Conservation (phyloP, 2,329 filamentous ascomycete species). For the Hypoxylon sp. region DNA sequence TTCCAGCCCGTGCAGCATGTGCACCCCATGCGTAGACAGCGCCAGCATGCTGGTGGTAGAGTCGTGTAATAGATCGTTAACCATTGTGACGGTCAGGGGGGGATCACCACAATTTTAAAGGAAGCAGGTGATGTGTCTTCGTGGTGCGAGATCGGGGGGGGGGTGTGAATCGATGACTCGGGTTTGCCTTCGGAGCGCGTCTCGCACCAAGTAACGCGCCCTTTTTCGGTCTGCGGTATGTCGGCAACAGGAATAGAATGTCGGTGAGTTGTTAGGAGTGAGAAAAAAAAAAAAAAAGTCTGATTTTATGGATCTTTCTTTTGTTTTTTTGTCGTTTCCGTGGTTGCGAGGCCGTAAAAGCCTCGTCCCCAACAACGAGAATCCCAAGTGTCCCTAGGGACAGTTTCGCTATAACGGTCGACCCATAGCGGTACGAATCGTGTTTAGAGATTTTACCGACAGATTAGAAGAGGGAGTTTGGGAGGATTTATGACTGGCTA, state of each 20-base stretch:
- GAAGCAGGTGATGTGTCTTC: conserved; percentile 3
- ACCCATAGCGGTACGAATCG: conserved; percentile 37
- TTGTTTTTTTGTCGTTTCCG: conserved; percentile 16
- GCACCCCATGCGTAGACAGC: conserved; percentile 55
- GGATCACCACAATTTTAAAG: conserved; percentile 9
- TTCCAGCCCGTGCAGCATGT: conserved; percentile 54
- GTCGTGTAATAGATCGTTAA: conserved; percentile 49
- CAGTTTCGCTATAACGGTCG: conserved; percentile 51
- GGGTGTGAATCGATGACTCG: conserved; percentile 2
- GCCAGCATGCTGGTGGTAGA: conserved; percentile 53
- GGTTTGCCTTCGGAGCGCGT: conserved; percentile 8
- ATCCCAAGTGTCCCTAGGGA: conserved; percentile 52
- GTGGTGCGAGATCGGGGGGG: conserved; percentile 8
- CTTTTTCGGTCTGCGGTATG: conserved; percentile 16
- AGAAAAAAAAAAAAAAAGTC: no score
- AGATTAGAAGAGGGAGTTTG: conserved; percentile 12
- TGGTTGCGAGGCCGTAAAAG: conserved; percentile 37
- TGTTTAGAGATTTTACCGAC: conserved; percentile 19
- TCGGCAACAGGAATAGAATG: conserved; percentile 9
- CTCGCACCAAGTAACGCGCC: conserved; percentile 10
- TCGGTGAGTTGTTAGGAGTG: background rate
- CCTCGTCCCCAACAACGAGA: conserved; percentile 40
- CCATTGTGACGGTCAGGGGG: conserved; percentile 42
- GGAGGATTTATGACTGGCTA: conserved; percentile 10
- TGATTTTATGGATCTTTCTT: conserved; percentile 10